Evolutionary conservation across 129 eudicot genomes (phyloP).

Genomic region (Mikania micrantha): DNA sequence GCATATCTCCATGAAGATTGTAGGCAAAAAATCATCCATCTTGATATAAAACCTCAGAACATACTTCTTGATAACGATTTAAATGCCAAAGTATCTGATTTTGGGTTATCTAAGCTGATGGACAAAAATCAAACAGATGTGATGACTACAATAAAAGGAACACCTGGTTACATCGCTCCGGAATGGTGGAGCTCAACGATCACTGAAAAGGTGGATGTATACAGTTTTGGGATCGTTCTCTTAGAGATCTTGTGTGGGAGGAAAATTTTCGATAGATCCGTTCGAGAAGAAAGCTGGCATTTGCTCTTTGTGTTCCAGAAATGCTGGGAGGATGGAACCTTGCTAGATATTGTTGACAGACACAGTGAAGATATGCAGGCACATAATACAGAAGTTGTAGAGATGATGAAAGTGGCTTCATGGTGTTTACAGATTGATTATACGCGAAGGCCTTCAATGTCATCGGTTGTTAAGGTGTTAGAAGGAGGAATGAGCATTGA

Average conservation of each 20-base stretch:
- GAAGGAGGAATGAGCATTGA: slow-evolving; percentile 10
- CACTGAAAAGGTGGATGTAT: slow-evolving; percentile 30
- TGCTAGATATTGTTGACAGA: slow-evolving; percentile 23
- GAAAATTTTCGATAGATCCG: slow-evolving; percentile 18
- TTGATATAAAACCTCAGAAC: slow-evolving; percentile 37
- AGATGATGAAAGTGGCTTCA: slow-evolving; percentile 33
- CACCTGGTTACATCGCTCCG: slow-evolving; percentile 29
- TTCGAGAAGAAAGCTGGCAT: slow-evolving; percentile 18
- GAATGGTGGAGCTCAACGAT: slow-evolving; percentile 17
- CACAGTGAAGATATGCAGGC: slow-evolving; percentile 6
- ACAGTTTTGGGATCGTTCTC: slow-evolving; percentile 37
- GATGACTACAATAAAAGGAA: slow-evolving; percentile 31
- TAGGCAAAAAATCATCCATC: slow-evolving; percentile 30
- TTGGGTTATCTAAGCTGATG: slow-evolving; percentile 29
- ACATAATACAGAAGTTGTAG: slow-evolving; percentile 2
- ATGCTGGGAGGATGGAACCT: slow-evolving; percentile 11
- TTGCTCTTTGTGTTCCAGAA: slow-evolving; percentile 19
- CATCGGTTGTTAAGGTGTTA: slow-evolving; percentile 14
- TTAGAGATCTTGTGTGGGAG: slow-evolving; percentile 32
- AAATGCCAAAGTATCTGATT: slow-evolving; percentile 32
- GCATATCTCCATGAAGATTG: slow-evolving; percentile 47
- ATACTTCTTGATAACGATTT: slow-evolving; percentile 28
- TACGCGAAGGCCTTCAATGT: slow-evolving; percentile 23
- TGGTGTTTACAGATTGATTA: slow-evolving; percentile 22
- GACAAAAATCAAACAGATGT: slow-evolving; percentile 25